Conservation (phyloP, 768 basidiomycete genomes). For the Macrolepiota fuliginosa region DNA sequence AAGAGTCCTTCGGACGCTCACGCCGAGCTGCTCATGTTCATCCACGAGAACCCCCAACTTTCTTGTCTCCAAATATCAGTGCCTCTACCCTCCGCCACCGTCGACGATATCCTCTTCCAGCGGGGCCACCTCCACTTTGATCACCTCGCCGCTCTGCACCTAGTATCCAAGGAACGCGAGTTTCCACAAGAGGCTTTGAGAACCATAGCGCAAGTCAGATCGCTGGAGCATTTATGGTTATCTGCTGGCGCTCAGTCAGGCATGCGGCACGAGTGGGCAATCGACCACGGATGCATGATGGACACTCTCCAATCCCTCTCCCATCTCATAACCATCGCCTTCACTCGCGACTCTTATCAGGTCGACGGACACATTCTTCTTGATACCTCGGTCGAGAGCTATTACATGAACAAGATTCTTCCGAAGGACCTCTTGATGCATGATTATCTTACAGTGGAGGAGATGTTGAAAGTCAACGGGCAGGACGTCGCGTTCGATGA, state of each 20-base stretch:
- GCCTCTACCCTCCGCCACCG: constrained; percentile 13
- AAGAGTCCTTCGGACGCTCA: background rate
- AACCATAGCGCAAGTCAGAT: constrained; percentile 18
- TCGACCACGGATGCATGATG: constrained; percentile 21
- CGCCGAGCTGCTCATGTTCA: constrained; percentile 20
- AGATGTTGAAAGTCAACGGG: constrained; percentile 14
- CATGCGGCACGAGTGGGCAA: constrained; percentile 23
- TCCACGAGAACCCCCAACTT: constrained; percentile 24
- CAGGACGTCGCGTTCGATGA: constrained; percentile 11
- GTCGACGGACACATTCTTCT: constrained; percentile 22
- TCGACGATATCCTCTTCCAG: constrained; percentile 16
- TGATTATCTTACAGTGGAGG: constrained; percentile 17
- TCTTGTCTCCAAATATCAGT: constrained; percentile 18
- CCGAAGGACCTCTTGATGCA: constrained; percentile 18
- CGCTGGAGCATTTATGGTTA: constrained; percentile 24
- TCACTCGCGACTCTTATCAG: constrained; percentile 28
- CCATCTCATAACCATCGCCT: constrained; percentile 22
- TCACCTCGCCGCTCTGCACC: constrained; percentile 23
- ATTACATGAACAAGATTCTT: constrained; percentile 23
- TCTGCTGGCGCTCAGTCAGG: constrained; percentile 24
- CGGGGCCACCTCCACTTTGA: constrained; percentile 12
- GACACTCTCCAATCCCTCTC: constrained; percentile 21
- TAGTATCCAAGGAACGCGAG: constrained; percentile 18
- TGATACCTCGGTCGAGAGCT: constrained; percentile 19
- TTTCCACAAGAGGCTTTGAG: constrained; percentile 20